A percentile compares a stretch with the other conserved stretches of the same genome.
These are phyloP conservation scores for Phialocephala subalpina DNA, from an alignment of 2,329 filamentous ascomycete species.

Conservation along the genomic window DNA sequence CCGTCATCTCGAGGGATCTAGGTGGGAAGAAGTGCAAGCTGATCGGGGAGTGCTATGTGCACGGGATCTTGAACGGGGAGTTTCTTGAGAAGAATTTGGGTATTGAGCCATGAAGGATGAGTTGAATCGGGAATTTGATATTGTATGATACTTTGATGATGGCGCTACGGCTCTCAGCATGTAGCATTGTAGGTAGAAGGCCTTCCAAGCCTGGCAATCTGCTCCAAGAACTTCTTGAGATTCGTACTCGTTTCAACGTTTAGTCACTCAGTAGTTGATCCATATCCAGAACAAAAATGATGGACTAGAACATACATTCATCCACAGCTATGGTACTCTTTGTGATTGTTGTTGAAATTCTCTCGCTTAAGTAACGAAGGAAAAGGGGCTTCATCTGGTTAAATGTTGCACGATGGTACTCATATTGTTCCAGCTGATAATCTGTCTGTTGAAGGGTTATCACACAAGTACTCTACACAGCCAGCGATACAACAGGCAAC, in stretches of 20 bases:
- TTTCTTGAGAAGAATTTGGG: neutral
- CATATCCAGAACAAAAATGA: no score
- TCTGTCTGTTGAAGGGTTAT: no score
- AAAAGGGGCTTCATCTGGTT: neutral
- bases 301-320: no score
- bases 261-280: no score
- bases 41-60: slow-evolving; percentile 1
- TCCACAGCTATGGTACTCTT: no score
- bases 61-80: slow-evolving; percentile 2
- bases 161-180: neutral
- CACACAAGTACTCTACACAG: no score
- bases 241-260: no score
- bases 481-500: no score
- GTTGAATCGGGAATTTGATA: neutral
- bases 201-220: neutral
- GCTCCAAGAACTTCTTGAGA: no score
- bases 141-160: neutral
- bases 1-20: slow-evolving; percentile 5
- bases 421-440: no score
- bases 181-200: neutral
- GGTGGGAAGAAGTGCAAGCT: neutral
- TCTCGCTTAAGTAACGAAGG: neutral
- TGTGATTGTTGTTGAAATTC: neutral
- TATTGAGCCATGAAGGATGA: slow-evolving; percentile 2
- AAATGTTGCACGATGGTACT: no score